phyloP scores from a whole-genome alignment of 2,329 filamentous ascomycete species.

The Dothistroma pini region DNA sequence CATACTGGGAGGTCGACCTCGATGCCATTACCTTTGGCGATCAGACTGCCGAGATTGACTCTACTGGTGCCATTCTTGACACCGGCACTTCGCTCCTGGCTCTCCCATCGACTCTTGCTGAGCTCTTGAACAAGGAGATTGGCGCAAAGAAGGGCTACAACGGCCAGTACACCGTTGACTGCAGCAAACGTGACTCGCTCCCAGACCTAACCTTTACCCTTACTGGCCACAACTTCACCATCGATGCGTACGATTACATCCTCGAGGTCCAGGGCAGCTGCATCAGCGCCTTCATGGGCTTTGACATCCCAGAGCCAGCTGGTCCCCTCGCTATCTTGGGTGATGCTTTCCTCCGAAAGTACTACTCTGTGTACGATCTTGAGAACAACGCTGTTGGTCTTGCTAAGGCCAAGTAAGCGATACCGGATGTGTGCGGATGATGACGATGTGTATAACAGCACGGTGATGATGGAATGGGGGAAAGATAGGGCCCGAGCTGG shows the following conservation, averaged over 20 bases:
- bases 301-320: slow-evolving; percentile 76
- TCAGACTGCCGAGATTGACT: slow-evolving; percentile 80
- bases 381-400: slow-evolving; percentile 85
- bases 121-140: slow-evolving; percentile 95
- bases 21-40: slow-evolving; percentile 87
- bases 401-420: slow-evolving; percentile 69
- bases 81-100: slow-evolving; percentile 98
- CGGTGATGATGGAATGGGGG: not conserved
- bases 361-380: slow-evolving; percentile 96
- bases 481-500: not conserved
- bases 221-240: slow-evolving; percentile 87
- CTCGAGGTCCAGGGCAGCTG: slow-evolving; percentile 93
- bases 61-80: slow-evolving; percentile 95
- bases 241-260: slow-evolving; percentile 86
- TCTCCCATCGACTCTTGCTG: slow-evolving; percentile 83
- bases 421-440: not conserved
- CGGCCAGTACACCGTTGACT: slow-evolving; percentile 94
- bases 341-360: slow-evolving; percentile 75
- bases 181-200: slow-evolving; percentile 73
- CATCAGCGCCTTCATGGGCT: slow-evolving; percentile 96
- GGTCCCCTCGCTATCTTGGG: slow-evolving; percentile 94
- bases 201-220: slow-evolving; percentile 91
- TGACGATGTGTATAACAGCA: not conserved
- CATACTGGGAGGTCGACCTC: slow-evolving; percentile 99
- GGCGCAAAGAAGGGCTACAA: slow-evolving; percentile 97